phyloP scores from a whole-genome alignment of 2,329 filamentous ascomycete species.

The Rutstroemia sp. region DNA sequence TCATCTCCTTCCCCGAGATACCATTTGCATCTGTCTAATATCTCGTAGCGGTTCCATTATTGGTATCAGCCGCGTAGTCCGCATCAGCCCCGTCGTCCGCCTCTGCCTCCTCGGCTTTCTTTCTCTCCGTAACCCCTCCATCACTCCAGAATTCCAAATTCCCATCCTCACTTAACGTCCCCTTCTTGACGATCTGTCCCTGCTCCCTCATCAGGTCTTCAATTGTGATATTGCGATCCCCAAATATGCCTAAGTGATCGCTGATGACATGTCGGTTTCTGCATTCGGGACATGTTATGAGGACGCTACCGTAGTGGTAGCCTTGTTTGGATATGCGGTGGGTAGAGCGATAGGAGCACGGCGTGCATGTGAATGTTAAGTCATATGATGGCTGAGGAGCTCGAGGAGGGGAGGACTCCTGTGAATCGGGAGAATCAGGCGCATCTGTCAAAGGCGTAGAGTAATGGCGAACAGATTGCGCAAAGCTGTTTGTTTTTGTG shows the following conservation, averaged over 20 bases:
- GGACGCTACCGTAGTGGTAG: slow-evolving; percentile 82
- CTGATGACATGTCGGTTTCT: slow-evolving; percentile 84
- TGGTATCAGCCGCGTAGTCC: not conserved
- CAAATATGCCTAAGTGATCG: slow-evolving; percentile 81
- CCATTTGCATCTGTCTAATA: not conserved
- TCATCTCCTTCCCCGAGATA: not conserved
- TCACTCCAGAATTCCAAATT: slow-evolving; percentile 92
- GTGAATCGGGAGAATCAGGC: not conserved
- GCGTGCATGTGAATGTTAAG: slow-evolving; percentile 87
- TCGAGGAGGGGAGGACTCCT: not conserved
- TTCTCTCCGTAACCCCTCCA: slow-evolving; percentile 20
- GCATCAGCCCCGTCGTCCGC: not conserved
- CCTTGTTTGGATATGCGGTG: slow-evolving; percentile 90
- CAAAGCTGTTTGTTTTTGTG: not conserved
- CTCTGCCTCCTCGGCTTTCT: not conserved
- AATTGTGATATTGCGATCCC: slow-evolving; percentile 60
- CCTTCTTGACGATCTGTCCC: slow-evolving; percentile 66
- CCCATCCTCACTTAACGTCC: slow-evolving; percentile 66
- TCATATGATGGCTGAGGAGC: slow-evolving; percentile 60
- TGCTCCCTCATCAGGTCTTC: slow-evolving; percentile 72
- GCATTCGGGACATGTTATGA: slow-evolving; percentile 84
- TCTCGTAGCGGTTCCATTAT: not conserved
- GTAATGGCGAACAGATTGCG: not conserved
- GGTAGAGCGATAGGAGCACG: slow-evolving; percentile 70
- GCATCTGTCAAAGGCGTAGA: not conserved